Conservation (phyloP, 306 rosid genomes). For the Castanea crenata region DNA sequence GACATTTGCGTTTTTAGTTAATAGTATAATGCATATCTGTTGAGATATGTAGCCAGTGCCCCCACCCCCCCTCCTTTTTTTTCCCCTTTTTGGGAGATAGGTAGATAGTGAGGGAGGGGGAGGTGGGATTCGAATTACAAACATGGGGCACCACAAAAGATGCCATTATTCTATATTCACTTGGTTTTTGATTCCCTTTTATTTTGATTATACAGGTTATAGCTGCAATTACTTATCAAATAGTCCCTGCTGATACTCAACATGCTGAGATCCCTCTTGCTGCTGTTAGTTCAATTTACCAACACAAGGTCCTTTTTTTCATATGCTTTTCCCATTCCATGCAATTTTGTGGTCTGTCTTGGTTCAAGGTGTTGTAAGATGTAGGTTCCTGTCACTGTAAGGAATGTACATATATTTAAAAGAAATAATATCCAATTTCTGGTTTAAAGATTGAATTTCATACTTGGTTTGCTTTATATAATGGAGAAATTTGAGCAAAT, state of each 20-base stretch:
- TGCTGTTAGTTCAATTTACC: constrained; percentile 60
- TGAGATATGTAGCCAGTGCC: neutral
- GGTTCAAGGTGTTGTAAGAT: neutral
- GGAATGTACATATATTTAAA: constrained; percentile 10
- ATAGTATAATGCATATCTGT: neutral
- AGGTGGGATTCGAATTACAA: too few relatives aligned
- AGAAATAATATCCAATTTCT: neutral
- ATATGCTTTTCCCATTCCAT: neutral
- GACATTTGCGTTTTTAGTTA: neutral
- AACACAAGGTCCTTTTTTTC: constrained; percentile 57
- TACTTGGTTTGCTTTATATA: constrained; percentile 7
- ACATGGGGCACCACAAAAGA: too few relatives aligned
- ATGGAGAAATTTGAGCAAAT: constrained; percentile 3
- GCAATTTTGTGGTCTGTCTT: neutral
- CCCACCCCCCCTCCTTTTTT: too few relatives aligned
- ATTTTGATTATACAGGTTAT: constrained; percentile 49
- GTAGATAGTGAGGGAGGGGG: too few relatives aligned
- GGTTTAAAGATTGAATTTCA: constrained; percentile 2
- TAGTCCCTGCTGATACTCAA: constrained; percentile 83
- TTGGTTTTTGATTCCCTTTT: neutral
- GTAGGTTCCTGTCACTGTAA: neutral
- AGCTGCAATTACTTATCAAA: constrained; percentile 84
- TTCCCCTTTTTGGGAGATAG: too few relatives aligned
- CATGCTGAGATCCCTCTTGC: constrained; percentile 94
- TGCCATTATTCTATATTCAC: neutral